Evolutionary conservation across 2,329 filamentous ascomycete genomes (phyloP).

Genomic region (Bertia moriformis): DNA sequence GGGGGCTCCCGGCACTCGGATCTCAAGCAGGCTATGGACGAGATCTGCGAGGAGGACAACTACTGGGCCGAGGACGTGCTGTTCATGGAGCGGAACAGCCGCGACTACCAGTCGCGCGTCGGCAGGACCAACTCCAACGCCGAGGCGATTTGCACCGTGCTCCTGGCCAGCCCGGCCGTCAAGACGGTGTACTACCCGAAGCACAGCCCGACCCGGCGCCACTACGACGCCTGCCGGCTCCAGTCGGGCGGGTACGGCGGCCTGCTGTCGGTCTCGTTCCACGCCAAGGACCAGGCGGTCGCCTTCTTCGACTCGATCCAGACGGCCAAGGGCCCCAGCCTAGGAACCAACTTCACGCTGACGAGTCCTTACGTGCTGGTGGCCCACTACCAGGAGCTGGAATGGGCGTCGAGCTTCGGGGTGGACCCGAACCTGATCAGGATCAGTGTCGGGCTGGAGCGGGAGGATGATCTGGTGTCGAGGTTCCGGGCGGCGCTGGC

Average conservation of each 20-base stretch:
- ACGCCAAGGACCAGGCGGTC: conserved; percentile 53
- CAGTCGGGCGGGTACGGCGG: conserved; percentile 76
- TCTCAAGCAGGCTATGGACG: conserved; percentile 42
- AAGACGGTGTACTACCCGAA: conserved; percentile 81
- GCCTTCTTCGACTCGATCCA: conserved; percentile 76
- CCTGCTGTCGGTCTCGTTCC: conserved; percentile 71
- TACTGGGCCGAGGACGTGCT: conserved; percentile 90
- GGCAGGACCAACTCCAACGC: conserved; percentile 75
- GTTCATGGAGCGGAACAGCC: conserved; percentile 90
- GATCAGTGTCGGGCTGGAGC: conserved; percentile 81
- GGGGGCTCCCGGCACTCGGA: too few relatives aligned
- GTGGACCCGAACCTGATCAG: conserved; percentile 70
- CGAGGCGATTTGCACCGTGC: conserved; percentile 63
- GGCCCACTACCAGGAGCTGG: conserved; percentile 79
- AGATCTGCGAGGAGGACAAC: conserved; percentile 67
- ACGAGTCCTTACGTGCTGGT: conserved; percentile 81
- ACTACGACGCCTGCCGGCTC: conserved; percentile 68
- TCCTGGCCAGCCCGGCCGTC: conserved; percentile 46
- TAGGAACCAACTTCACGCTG: conserved; percentile 93
- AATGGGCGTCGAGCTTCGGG: conserved; percentile 76
- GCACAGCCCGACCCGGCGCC: conserved; percentile 48
- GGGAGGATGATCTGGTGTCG: conserved; percentile 46
- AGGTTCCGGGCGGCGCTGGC: conserved; percentile 58
- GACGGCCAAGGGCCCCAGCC: conserved; percentile 81
- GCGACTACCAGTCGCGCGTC: conserved; percentile 74